Evolutionary conservation across 345 rosid species (phyloP), one percentile per base, ranked within the genome.

Genomic region (Camelina laxa): DNA sequence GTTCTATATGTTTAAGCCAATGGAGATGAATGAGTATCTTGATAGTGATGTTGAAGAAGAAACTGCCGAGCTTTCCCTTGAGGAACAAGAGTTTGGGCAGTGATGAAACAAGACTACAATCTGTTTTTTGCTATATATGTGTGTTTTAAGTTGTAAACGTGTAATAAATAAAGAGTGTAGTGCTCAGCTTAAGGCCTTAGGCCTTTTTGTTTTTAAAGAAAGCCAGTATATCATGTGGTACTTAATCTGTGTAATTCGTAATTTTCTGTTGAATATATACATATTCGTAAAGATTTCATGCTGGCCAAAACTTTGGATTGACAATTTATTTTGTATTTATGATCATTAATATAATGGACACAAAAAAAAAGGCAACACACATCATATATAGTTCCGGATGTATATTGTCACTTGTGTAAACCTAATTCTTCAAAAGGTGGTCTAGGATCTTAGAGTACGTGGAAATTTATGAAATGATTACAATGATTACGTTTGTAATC

Each of bases 1-100:
- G 81, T 93, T 91, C 62, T 84, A 83, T 70, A 87, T 90, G 91
- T 93, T 93, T 47, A 86, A 89, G 87, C 97, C 97, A 0, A 75
- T 80, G 61, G 92, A 85, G 85, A 91, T 61, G 84, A 93, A 91
- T 30, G 92, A 83, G 76, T 87, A 85, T 79, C 83, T 86, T 79
- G 83, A 63, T 75, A 73, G 87, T 64, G 93, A 87, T 22, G 93
- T 81, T 31, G 93, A 87, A 77, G 92, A 83, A 72, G 93, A 87
- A 78, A 88, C 88, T 56, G 81, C 88, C 0, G 90, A 55, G 41
- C 4, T n/a, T 48, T 42, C 16, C 49, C 9, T 59, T n/a, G n/a
- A 60, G 24, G 15, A 21, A 70, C 27, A 22, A 39, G 67, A 60
- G 27, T 85, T 86, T 54, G 96, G 88, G 84, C 87, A 89, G 53